A percentile compares a stretch with the other conserved stretches of the same genome.
phyloP scores from a whole-genome alignment of 768 basidiomycete genomes.

The Mycena rebaudengoi region DNA sequence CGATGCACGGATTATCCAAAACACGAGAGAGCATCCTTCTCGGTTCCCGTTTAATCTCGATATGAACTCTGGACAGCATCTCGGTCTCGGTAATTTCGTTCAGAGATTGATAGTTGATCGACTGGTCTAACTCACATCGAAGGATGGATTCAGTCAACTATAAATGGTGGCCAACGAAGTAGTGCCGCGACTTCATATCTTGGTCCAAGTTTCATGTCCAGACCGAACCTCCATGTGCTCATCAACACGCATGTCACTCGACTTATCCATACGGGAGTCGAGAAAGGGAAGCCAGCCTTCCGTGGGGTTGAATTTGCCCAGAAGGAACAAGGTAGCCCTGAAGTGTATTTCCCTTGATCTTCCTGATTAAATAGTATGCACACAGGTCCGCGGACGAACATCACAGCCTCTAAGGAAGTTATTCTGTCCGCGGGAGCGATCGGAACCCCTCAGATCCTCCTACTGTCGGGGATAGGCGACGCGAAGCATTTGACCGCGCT shows the following conservation, averaged over 20 bases:
- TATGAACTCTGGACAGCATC: conserved; percentile 42
- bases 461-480: conserved; percentile 34
- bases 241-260: conserved; percentile 31
- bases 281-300: not conserved
- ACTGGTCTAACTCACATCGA: not conserved
- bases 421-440: conserved; percentile 40
- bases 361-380: too few relatives aligned
- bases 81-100: conserved; percentile 41
- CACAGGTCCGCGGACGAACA: conserved; percentile 3
- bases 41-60: conserved; percentile 49
- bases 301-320: conserved; percentile 7
- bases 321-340: conserved; percentile 4
- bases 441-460: conserved; percentile 34
- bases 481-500: conserved; percentile 3
- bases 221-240: conserved; percentile 37
- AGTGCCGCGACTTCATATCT: conserved; percentile 40
- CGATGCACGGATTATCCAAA: conserved; percentile 35
- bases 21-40: conserved; percentile 31
- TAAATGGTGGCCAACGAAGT: conserved; percentile 30
- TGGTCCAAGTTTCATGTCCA: conserved; percentile 25
- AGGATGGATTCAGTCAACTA: conserved; percentile 37
- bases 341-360: too few relatives aligned
- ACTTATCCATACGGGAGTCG: conserved; percentile 12
- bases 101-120: not conserved
- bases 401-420: conserved; percentile 36